A percentile compares a stretch with the other conserved stretches of the same genome.
phyloP scores from a whole-genome alignment of 78 protist species.

The Cavenderia fasciculata region DNA sequence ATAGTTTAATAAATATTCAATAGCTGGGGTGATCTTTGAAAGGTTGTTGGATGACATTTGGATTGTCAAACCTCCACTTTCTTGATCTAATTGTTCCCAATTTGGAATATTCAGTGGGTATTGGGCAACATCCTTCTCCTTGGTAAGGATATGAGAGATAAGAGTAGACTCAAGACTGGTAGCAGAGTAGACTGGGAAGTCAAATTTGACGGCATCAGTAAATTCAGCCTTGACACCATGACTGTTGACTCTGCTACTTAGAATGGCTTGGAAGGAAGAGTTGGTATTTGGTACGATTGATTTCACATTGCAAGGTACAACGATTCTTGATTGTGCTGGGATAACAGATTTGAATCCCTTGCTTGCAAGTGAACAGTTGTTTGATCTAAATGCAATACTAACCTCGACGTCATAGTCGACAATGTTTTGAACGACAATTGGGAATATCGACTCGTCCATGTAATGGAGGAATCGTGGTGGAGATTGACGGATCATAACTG shows the following conservation, averaged over 20 bases:
- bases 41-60: neutral
- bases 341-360: slow-evolving; percentile 21
- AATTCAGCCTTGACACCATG: slow-evolving; percentile 11
- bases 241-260: neutral
- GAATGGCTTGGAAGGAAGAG: neutral
- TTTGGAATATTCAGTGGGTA: slow-evolving; percentile 26
- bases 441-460: slow-evolving; percentile 28
- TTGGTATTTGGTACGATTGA: slow-evolving; percentile 35
- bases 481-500: slow-evolving; percentile 24
- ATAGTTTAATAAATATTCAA: slow-evolving; percentile 3
- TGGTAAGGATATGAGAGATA: neutral
- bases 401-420: slow-evolving; percentile 33
- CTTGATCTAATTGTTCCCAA: slow-evolving; percentile 28
- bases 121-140: neutral
- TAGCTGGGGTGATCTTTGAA: neutral
- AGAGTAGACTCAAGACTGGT: neutral
- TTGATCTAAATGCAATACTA: neutral
- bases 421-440: neutral
- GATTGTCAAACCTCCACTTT: slow-evolving; percentile 46
- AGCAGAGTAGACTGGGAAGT: slow-evolving; percentile 32
- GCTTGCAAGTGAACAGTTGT: neutral
- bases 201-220: slow-evolving; percentile 42
- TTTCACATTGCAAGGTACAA: neutral
- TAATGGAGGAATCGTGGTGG: slow-evolving; percentile 55
- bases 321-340: slow-evolving; percentile 10